Evolutionary conservation across 2,329 filamentous ascomycete species (phyloP).

Genomic region (Phialemoniopsis sp.): DNA sequence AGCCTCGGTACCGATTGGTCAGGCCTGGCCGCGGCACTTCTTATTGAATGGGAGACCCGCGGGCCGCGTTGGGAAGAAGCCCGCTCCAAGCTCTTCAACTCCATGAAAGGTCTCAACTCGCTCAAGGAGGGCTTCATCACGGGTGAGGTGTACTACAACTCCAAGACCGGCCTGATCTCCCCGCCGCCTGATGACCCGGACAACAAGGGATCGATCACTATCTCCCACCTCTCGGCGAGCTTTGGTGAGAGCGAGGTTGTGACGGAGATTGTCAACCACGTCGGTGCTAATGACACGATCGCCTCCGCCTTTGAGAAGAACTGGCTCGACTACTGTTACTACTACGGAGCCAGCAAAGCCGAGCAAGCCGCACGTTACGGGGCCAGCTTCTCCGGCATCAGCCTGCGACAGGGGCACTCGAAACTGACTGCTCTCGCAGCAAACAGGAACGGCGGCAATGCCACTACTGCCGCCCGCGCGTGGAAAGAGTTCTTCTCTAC

Average conservation of each 20-base stretch:
- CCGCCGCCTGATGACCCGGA: constrained; percentile 48
- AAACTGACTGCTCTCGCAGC: constrained; percentile 53
- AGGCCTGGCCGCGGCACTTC: constrained; percentile 51
- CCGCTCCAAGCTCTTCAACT: constrained; percentile 41
- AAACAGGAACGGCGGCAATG: constrained; percentile 16
- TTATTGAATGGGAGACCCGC: constrained; percentile 56
- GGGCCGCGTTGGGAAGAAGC: constrained; percentile 49
- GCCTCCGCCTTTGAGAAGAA: constrained; percentile 46
- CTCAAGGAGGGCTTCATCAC: constrained; percentile 58
- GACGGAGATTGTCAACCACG: constrained; percentile 48
- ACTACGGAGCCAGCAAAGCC: constrained; percentile 42
- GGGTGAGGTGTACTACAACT: constrained; percentile 47
- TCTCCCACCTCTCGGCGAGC: constrained; percentile 53
- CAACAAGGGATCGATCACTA: constrained; percentile 44
- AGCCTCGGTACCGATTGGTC: constrained; percentile 57
- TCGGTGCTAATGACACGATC: constrained; percentile 19
- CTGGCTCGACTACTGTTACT: constrained; percentile 58
- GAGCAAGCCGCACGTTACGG: constrained; percentile 53
- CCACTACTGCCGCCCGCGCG: constrained; percentile 41
- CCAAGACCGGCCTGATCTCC: constrained; percentile 40
- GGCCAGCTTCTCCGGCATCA: constrained; percentile 36
- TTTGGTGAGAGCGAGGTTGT: constrained; percentile 57
- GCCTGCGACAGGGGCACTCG: constrained; percentile 52
- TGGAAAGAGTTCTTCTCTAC: constrained; percentile 50
- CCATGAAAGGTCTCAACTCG: constrained; percentile 44